Evolutionary conservation across 2,329 filamentous ascomycete species (phyloP).

Genomic region (Exophiala bonariae): DNA sequence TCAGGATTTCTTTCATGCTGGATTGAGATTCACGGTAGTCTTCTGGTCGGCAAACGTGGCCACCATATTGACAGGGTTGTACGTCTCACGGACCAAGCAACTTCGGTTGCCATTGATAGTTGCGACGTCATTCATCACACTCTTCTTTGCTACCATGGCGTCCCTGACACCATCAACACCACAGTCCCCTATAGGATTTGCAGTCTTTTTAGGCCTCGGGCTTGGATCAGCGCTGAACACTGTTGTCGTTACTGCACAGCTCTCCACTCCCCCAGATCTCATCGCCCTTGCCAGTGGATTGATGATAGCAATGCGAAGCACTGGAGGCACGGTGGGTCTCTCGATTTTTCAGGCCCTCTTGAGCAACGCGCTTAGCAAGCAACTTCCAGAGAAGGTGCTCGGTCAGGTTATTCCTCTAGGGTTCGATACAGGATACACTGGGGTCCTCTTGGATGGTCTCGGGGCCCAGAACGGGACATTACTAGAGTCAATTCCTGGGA

Average conservation of each 20-base stretch:
- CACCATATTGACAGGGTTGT: not conserved
- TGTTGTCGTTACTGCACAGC: conserved; percentile 10
- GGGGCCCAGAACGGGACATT: conserved; percentile 1
- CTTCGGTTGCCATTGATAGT: conserved; percentile 11
- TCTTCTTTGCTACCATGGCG: conserved; percentile 7
- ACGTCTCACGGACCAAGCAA: conserved; percentile 5
- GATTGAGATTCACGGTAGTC: conserved; percentile 4
- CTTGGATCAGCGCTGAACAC: conserved; percentile 10
- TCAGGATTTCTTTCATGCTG: conserved; percentile 2
- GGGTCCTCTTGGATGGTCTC: conserved; percentile 7
- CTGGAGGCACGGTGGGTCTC: conserved; percentile 11
- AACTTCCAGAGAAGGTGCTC: conserved; percentile 6
- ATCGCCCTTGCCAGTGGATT: conserved; percentile 15
- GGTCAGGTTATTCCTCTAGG: conserved; percentile 11
- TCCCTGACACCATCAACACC: not conserved
- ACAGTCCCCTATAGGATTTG: conserved; percentile 1
- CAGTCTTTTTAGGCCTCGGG: conserved; percentile 9
- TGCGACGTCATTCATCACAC: conserved; percentile 7
- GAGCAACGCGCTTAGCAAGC: conserved; percentile 1
- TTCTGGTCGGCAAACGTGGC: conserved; percentile 6
- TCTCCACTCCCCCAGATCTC: conserved; percentile 13
- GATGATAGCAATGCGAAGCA: conserved; percentile 4
- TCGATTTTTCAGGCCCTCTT: conserved; percentile 15
- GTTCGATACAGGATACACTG: conserved; percentile 3
- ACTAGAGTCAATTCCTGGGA: conserved; percentile 8